Evolutionary conservation across 2,329 filamentous ascomycete species (phyloP).

Genomic region (Penicillium italicum): DNA sequence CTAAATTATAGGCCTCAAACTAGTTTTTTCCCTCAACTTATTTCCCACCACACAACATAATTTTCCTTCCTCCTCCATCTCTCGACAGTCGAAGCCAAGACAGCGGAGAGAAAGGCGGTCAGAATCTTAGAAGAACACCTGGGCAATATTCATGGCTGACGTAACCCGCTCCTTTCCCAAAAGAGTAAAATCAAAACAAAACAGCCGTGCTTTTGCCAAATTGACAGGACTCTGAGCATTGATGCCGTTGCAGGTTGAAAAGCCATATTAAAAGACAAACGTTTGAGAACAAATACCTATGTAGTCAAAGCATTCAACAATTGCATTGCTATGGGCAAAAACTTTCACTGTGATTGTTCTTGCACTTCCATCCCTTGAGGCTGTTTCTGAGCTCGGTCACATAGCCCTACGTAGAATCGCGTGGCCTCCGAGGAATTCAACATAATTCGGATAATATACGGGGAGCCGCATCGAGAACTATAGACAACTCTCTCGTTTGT

Average conservation of each 20-base stretch:
- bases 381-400: conserved; percentile 2
- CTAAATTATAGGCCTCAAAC: background rate
- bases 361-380: background rate
- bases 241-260: background rate
- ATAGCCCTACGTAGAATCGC: conserved; percentile 8
- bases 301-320: background rate
- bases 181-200: conserved; percentile 36
- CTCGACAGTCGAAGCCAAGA: background rate
- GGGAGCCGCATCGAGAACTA: background rate
- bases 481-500: background rate
- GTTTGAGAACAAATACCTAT: background rate
- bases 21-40: background rate
- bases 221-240: background rate
- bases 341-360: background rate
- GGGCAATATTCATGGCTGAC: background rate
- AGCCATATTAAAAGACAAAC: background rate
- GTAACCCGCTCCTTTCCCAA: conserved; percentile 10
- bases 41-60: background rate
- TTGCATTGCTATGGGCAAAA: background rate
- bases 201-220: conserved; percentile 5
- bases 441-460: conserved; percentile 5
- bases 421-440: conserved; percentile 14
- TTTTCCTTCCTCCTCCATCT: background rate
- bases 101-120: background rate
- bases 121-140: background rate